Evolutionary conservation across 495 filamentous ascomycete genomes (phyloP).

Genomic region (Xylaria grammica): DNA sequence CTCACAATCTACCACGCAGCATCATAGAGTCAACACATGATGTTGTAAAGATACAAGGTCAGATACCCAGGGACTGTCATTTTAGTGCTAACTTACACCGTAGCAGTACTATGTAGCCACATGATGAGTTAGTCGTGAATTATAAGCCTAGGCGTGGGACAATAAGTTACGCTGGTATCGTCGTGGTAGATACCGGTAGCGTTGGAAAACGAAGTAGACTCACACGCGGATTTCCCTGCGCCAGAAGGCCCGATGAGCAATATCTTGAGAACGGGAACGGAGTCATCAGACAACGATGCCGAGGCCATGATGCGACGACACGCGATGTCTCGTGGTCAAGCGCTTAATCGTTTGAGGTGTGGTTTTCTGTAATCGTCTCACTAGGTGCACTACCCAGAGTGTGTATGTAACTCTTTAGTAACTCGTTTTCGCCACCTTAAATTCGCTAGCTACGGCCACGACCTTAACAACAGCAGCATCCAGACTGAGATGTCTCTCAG

Average conservation of each 20-base stretch:
- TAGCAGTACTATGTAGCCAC: constrained; percentile 30
- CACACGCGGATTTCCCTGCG: constrained; percentile 60
- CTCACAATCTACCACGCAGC: constrained; percentile 53
- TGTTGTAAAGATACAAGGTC: background rate
- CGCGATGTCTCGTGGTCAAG: constrained; percentile 1
- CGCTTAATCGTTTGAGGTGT: background rate
- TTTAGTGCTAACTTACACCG: constrained; percentile 39
- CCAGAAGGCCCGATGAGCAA: constrained; percentile 60
- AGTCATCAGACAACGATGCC: constrained; percentile 50
- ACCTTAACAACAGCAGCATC: background rate
- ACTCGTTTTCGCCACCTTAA: constrained; percentile 5
- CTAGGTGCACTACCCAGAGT: background rate
- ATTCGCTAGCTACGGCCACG: constrained; percentile 3
- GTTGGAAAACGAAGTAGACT: constrained; percentile 27
- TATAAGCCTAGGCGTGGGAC: background rate
- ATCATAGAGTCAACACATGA: background rate
- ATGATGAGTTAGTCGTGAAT: constrained; percentile 12
- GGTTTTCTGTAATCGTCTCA: background rate
- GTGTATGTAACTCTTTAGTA: background rate
- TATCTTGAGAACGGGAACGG: constrained; percentile 57
- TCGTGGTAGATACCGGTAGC: background rate
- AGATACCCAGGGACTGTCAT: background rate
- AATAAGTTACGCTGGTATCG: background rate
- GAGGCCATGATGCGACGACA: constrained; percentile 26
- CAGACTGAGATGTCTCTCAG: too few species aligned